Base-by-base conservation (phyloP, 306 rosid species). In the Acacia confusa region DNA sequence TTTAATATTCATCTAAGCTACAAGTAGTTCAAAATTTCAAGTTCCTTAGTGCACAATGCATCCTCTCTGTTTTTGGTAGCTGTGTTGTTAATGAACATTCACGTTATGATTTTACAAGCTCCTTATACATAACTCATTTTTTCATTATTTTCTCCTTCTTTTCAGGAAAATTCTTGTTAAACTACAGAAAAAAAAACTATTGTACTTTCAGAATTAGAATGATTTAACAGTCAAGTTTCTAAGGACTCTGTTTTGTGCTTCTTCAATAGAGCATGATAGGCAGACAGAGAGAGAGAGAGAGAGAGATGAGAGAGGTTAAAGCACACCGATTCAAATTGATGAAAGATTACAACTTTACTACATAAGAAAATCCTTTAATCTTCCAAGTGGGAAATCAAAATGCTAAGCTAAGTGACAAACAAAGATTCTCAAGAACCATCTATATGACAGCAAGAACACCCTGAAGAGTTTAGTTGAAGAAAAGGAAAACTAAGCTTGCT, bases 401-500 rank as follows among this genome's bases (percentile, higher is more conserved):
- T 12, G 2, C 13, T n/a, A 47, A 47, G 53, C 34, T 69, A 69
- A 7, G 25, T 40, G 64, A 47, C 6, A 25, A 15, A 38, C 45
- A 77, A 19, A 63, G 4, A 47, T 55, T n/a, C 4, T n/a, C 27
- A 9, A 55, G 27, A 44, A 44, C 13, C 28, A 55, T 55, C 63
- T 11, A 30, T 30, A 30, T 30, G 34, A 30, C 34, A 30, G 34
- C 34, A 30, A 30, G 34, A 66, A 66, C 45, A 28, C 60, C 16
- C 25, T 27, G 30, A 44, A 38, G 15, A 15, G 50, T 1, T 41
- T 10, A 15, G 32, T 84, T 65, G 38, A 82, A 53, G 48, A 60
- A 65, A 63, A 85, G 63, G 28, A 25, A n/a, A 22, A 57, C 66
- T 9, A 79, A 77, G 76, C 40, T 69, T 61, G 15, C 6, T 43